Conservation (phyloP, 768 basidiomycete genomes). For the Pleurotus cornucopiae region DNA sequence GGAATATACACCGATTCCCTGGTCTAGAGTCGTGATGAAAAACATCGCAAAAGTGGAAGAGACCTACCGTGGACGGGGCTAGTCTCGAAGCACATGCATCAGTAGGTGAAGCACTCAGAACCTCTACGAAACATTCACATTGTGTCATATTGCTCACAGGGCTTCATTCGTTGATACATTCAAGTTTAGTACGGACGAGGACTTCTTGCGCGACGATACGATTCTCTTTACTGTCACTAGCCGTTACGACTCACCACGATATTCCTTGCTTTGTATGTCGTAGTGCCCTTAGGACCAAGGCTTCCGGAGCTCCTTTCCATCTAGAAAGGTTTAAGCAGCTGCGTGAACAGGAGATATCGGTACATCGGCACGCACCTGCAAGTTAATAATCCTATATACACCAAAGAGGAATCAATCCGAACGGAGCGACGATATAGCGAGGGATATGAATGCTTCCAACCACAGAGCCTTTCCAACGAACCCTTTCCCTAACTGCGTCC, state of each 20-base stretch:
- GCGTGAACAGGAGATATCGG: background rate
- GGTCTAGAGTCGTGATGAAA: too few species aligned
- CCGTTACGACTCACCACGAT: slow-evolving; percentile 32
- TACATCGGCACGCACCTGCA: slow-evolving; percentile 25
- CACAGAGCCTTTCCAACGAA: slow-evolving; percentile 37
- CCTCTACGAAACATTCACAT: too few species aligned
- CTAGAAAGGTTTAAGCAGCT: slow-evolving; percentile 15
- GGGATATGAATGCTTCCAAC: slow-evolving; percentile 26
- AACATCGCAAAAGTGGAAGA: too few species aligned
- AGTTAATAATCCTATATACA: slow-evolving; percentile 32
- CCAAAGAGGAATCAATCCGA: background rate
- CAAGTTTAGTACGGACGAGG: too few species aligned
- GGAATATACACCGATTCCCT: too few species aligned
- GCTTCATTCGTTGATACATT: too few species aligned
- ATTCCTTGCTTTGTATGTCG: slow-evolving; percentile 39
- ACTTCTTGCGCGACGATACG: too few species aligned
- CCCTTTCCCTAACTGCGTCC: slow-evolving; percentile 34
- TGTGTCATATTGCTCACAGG: too few species aligned
- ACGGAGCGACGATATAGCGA: too few species aligned
- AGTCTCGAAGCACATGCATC: too few species aligned
- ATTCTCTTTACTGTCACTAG: background rate
- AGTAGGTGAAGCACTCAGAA: too few species aligned
- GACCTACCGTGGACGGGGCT: too few species aligned
- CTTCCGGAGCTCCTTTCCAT: slow-evolving; percentile 44
- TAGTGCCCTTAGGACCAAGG: slow-evolving; percentile 36